A percentile compares a stretch with the other conserved stretches of the same genome.
Evolutionary conservation across 2,329 filamentous ascomycete species (phyloP).

Genomic region (Teratosphaeria pseudoeucalypti): DNA sequence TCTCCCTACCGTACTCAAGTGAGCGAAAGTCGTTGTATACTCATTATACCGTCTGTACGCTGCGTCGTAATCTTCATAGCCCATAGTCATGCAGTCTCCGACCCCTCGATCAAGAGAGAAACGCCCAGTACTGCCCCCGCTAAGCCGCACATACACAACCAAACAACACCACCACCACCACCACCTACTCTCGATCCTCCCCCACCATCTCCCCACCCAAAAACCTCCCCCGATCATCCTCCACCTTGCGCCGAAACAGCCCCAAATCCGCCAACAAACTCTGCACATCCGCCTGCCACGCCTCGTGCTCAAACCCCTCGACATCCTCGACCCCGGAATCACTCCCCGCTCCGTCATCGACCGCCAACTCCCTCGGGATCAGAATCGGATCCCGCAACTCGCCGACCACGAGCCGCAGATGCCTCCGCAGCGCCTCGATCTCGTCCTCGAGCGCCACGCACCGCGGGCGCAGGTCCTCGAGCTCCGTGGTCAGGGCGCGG

Average conservation of each 20-base stretch:
- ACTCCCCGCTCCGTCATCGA: conserved; percentile 23
- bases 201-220: conserved; percentile 2
- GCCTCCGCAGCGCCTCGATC: conserved; percentile 79
- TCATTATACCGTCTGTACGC: neutral
- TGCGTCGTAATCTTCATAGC: neutral
- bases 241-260: conserved; percentile 75
- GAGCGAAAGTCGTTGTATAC: neutral
- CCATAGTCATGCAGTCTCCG: neutral
- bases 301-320: conserved; percentile 30
- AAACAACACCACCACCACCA: neutral
- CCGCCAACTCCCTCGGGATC: conserved; percentile 29
- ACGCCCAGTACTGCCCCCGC: neutral
- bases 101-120: neutral
- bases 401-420: conserved; percentile 75
- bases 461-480: conserved; percentile 37
- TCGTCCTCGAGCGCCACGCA: conserved; percentile 52
- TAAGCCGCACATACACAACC: neutral
- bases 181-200: neutral
- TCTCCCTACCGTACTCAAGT: neutral
- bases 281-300: conserved; percentile 69
- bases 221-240: conserved; percentile 66
- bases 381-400: conserved; percentile 90
- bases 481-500: conserved; percentile 55
- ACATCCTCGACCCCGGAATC: conserved; percentile 43
- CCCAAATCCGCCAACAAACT: conserved; percentile 70